phyloP scores from a whole-genome alignment of 768 basidiomycete species.

The Termitomyces sp. region DNA sequence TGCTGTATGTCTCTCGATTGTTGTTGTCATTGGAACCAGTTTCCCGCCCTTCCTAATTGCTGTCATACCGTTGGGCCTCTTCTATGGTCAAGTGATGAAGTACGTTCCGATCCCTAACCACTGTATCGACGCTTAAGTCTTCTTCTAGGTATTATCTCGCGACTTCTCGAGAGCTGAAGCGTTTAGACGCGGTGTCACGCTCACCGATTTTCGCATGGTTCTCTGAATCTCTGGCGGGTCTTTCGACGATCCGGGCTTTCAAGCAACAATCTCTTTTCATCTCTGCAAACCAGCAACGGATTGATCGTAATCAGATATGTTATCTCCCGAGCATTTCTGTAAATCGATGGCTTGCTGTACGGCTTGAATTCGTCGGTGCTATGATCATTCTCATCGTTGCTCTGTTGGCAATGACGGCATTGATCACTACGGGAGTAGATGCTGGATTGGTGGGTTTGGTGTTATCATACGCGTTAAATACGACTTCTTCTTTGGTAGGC shows the following conservation, averaged over 20 bases:
- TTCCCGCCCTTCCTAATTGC: conserved; percentile 80
- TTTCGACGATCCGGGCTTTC: conserved; percentile 83
- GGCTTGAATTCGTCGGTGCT: conserved; percentile 81
- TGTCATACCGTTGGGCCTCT: conserved; percentile 67
- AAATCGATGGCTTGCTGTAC: conserved; percentile 80
- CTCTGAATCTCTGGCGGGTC: conserved; percentile 67
- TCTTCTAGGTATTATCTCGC: conserved; percentile 75
- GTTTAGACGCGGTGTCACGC: conserved; percentile 81
- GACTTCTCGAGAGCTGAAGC: conserved; percentile 83
- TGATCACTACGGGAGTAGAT: conserved; percentile 75
- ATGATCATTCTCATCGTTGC: conserved; percentile 74
- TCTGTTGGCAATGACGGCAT: conserved; percentile 55
- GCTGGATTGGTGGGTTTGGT: conserved; percentile 86
- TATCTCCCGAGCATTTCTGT: conserved; percentile 66
- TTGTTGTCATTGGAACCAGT: conserved; percentile 70
- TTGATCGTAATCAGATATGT: conserved; percentile 85
- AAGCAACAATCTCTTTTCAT: conserved; percentile 64
- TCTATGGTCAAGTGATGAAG: conserved; percentile 80
- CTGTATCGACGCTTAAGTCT: background rate
- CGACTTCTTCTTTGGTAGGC: conserved; percentile 73
- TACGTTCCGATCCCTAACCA: conserved; percentile 27
- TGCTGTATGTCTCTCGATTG: conserved; percentile 50
- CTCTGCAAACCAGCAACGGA: conserved; percentile 59
- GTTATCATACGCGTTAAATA: conserved; percentile 77
- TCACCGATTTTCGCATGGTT: conserved; percentile 92